Percentiles rank a stretch among this genome's conserved stretches.
Evolutionary conservation across 192 early-diverging fungal species (phyloP).

Genomic region (Coemansia sp.): DNA sequence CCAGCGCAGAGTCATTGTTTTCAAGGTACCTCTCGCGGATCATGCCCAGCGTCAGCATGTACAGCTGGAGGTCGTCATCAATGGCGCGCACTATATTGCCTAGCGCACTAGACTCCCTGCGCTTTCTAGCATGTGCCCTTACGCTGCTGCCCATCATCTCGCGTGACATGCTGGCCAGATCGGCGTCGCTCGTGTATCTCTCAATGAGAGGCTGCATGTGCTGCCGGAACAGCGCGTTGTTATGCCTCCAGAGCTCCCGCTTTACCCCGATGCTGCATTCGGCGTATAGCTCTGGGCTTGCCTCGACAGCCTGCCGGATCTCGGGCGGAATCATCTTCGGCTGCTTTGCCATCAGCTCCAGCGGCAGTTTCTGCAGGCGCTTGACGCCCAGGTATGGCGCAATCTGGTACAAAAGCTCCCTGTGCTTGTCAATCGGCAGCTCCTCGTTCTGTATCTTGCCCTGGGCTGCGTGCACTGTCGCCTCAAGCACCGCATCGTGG

Average conservation of each 20-base stretch:
- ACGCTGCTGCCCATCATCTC: conserved; percentile 17
- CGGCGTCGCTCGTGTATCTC: conserved; percentile 4
- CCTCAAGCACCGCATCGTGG: conserved; percentile 22
- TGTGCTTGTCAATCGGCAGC: conserved; percentile 20
- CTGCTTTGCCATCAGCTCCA: conserved; percentile 26
- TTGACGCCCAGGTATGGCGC: conserved; percentile 21
- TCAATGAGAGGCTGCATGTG: conserved; percentile 32
- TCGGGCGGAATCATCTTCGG: conserved; percentile 24
- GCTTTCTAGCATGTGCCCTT: conserved; percentile 1
- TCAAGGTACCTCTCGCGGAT: conserved; percentile 29
- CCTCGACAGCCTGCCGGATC: conserved; percentile 16
- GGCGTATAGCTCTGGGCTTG: conserved; percentile 16
- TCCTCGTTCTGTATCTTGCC: conserved; percentile 16
- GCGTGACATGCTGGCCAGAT: conserved; percentile 21
- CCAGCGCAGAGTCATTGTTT: conserved; percentile 18
- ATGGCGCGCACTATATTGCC: conserved; percentile 22
- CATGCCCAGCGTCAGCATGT: conserved; percentile 38
- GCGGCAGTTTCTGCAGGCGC: conserved; percentile 30
- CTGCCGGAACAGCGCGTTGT: conserved; percentile 16
- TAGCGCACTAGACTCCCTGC: conserved; percentile 14
- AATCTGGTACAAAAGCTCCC: conserved; percentile 17
- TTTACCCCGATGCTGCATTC: conserved; percentile 29
- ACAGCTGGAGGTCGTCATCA: conserved; percentile 25
- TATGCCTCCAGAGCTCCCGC: conserved; percentile 32
- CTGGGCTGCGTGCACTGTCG: conserved; percentile 16